These are phyloP conservation scores for Camellia japonica DNA, from an alignment of 148 eudicot genomes.

Conservation along the genomic window DNA sequence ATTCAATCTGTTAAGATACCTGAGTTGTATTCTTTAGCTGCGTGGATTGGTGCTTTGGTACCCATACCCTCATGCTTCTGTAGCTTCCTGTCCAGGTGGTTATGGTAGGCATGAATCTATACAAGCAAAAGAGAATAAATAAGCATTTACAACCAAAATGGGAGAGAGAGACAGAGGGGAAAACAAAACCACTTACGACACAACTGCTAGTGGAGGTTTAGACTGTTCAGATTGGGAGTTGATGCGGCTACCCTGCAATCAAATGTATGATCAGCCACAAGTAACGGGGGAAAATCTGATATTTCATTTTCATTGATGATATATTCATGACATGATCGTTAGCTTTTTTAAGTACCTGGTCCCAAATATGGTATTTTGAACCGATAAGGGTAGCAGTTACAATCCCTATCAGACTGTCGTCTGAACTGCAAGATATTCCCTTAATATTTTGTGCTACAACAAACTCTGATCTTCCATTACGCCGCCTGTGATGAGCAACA, in stretches of 20 bases:
- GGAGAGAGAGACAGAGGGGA: not conserved
- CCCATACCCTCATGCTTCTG: constrained; percentile 83
- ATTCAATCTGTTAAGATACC: constrained; percentile 28
- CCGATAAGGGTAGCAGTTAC: constrained; percentile 81
- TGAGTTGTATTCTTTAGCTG: constrained; percentile 60
- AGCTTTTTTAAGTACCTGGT: constrained; percentile 42
- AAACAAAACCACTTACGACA: constrained; percentile 51
- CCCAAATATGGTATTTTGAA: constrained; percentile 74
- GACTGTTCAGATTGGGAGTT: constrained; percentile 36
- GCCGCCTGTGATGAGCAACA: constrained; percentile 71
- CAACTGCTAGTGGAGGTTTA: constrained; percentile 57
- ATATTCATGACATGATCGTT: not conserved
- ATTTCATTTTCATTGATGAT: not conserved
- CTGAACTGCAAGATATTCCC: constrained; percentile 47
- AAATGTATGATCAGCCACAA: constrained; percentile 1
- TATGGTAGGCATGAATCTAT: constrained; percentile 79
- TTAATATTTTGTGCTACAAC: constrained; percentile 61
- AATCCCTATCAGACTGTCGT: constrained; percentile 66
- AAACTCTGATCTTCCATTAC: constrained; percentile 69
- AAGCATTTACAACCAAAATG: not conserved
- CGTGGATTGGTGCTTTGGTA: constrained; percentile 70
- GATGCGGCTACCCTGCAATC: constrained; percentile 46
- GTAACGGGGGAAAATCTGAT: constrained; percentile 9
- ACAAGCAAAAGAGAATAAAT: not conserved
- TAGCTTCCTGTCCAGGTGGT: constrained; percentile 84